Evolutionary conservation across 2,329 filamentous ascomycete genomes (phyloP).

Genomic region (Pestalotiopsis sp.): DNA sequence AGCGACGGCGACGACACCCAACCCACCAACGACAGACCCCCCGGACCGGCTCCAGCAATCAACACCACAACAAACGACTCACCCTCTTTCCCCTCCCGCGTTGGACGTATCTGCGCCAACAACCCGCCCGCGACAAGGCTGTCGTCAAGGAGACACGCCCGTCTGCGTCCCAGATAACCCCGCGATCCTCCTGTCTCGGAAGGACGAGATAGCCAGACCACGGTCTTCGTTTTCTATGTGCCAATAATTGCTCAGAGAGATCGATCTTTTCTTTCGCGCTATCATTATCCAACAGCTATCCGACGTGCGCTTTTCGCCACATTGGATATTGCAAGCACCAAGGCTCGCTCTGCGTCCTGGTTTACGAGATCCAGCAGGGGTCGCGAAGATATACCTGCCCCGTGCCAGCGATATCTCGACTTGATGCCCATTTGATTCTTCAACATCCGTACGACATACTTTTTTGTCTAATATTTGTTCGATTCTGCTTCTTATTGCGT

Average conservation of each 20-base stretch:
- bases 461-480: neutral
- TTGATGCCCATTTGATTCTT: conserved; percentile 3
- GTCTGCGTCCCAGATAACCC: neutral
- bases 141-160: neutral
- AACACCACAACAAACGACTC: neutral
- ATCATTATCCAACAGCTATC: too few relatives aligned
- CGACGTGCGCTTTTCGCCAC: neutral
- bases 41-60: conserved; percentile 1
- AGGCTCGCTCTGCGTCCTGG: neutral
- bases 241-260: neutral
- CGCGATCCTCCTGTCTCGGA: conserved; percentile 10
- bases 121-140: neutral
- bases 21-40: neutral
- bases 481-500: neutral
- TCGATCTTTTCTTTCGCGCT: neutral
- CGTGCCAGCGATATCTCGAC: neutral
- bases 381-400: neutral
- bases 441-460: neutral
- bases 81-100: neutral
- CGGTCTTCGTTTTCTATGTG: neutral
- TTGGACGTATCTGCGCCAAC: neutral
- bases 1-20: neutral
- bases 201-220: neutral
- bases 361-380: neutral
- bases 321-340: neutral